Evolutionary conservation across 2,329 filamentous ascomycete genomes (phyloP), one percentile per base, ranked within the genome.

Genomic region (Colletotrichum somersetense): DNA sequence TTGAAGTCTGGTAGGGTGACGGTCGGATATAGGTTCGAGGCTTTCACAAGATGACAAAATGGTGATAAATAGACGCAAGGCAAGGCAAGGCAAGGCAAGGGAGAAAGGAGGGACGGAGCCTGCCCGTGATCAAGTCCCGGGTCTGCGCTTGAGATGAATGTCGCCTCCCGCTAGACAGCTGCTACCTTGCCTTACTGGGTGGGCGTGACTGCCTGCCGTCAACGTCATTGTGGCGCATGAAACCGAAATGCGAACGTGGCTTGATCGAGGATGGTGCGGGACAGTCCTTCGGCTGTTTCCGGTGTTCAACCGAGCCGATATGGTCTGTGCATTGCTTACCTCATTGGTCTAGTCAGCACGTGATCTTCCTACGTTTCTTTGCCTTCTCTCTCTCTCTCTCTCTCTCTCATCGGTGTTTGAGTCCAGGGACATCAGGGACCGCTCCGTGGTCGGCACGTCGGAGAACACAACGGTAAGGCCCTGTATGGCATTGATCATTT

Each of bases 141-240:
- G 48, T 33, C 26, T 48, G 61, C 46, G 42, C 35, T 66, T 30
- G 26, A 61, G 20, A 10, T 40, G 38, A 16, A 20, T 66, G 3
- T 66, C 55, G 63, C 53, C 62, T 66, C 67, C 44, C 8, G 3
- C 35, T 26, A 44, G 48, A 35, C 48, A 44, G 35, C 52, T 40
- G 10, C 38, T 40, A 11, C 30, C 30, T 30, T 30, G 52, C 61
- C 26, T 26, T 26, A 26, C 26, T 26, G 26, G 26, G 26, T 26
- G 42, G 46, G 48, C 71, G 66, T 55, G 71, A 71, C 67, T 16
- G 68, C 71, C 67, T 16, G 67, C 71, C 67, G 72, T 69, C 78
- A 79, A 84, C 81, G 83, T 84, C 83, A 84, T 84, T 81, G 83
- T 83, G 82, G 82, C 81, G 77, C 79, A 70, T 76, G 73, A 71